Conservation (phyloP, 73 alveolate species). For the Paramecium sonneborni region DNA sequence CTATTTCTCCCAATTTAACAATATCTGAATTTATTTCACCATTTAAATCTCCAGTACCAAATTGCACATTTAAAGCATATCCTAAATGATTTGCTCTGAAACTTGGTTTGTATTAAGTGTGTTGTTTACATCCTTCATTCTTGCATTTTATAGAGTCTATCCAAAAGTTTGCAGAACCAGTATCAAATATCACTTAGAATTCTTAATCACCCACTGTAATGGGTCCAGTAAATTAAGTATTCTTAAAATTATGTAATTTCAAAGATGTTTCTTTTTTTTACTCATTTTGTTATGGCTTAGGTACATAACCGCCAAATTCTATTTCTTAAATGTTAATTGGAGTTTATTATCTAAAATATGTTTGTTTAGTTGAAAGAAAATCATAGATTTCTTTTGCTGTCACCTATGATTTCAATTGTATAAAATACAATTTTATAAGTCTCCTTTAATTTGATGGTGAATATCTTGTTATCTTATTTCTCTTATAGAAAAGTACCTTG, state of each 20-base stretch:
- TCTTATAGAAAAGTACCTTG: constrained; percentile 4
- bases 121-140: constrained; percentile 65
- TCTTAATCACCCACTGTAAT: constrained; percentile 76
- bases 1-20: constrained; percentile 70
- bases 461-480: not conserved
- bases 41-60: constrained; percentile 72
- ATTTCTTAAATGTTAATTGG: not conserved
- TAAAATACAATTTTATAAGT: not conserved
- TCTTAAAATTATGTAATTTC: constrained; percentile 55
- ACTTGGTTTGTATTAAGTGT: constrained; percentile 60
- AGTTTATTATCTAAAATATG: constrained; percentile 34
- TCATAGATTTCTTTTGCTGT: constrained; percentile 40
- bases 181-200: constrained; percentile 81
- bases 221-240: constrained; percentile 65
- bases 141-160: constrained; percentile 70
- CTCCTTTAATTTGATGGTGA: constrained; percentile 26
- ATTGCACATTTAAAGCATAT: constrained; percentile 37
- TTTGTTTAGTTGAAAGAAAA: constrained; percentile 44
- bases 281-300: not conserved
- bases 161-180: constrained; percentile 77
- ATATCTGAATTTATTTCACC: constrained; percentile 71
- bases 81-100: constrained; percentile 51
- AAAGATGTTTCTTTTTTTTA: not conserved
- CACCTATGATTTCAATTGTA: not conserved
- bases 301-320: constrained; percentile 15